phyloP scores from a whole-genome alignment of 768 basidiomycete species.

The Mycena latifolia region DNA sequence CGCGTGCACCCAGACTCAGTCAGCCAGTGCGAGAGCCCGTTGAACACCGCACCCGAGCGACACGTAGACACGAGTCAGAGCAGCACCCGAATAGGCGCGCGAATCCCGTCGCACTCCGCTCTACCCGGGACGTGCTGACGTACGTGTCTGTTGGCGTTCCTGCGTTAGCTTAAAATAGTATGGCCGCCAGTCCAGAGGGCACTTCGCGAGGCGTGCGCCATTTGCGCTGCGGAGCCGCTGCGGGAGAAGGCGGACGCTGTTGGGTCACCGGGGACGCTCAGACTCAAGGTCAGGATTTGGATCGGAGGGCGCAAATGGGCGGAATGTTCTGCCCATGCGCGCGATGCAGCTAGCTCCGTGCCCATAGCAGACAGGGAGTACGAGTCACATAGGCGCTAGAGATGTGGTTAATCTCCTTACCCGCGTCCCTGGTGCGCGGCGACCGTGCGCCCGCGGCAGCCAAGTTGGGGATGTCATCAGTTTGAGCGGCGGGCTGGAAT shows the following conservation, averaged over 20 bases:
- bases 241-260: background rate
- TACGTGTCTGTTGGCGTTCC: slow-evolving; percentile 13
- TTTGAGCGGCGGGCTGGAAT: too few species aligned
- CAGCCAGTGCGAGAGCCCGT: background rate
- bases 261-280: background rate
- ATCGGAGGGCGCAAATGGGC: background rate
- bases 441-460: too few species aligned
- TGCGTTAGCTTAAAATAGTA: background rate
- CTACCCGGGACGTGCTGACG: slow-evolving; percentile 2
- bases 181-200: background rate
- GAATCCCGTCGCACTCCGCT: background rate
- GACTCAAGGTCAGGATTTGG: background rate
- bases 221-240: slow-evolving; percentile 15
- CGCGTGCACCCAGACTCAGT: background rate
- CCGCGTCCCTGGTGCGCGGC: too few species aligned
- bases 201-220: background rate
- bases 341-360: background rate
- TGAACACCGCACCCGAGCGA: background rate
- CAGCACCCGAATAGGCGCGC: background rate
- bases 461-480: too few species aligned
- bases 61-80: background rate
- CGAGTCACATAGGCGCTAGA: too few species aligned
- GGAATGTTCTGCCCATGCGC: background rate
- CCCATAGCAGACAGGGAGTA: background rate
- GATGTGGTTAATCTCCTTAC: too few species aligned